Base-by-base conservation (phyloP, 176 grass and related monocot species). In the Dendrocalamus sinicus region DNA sequence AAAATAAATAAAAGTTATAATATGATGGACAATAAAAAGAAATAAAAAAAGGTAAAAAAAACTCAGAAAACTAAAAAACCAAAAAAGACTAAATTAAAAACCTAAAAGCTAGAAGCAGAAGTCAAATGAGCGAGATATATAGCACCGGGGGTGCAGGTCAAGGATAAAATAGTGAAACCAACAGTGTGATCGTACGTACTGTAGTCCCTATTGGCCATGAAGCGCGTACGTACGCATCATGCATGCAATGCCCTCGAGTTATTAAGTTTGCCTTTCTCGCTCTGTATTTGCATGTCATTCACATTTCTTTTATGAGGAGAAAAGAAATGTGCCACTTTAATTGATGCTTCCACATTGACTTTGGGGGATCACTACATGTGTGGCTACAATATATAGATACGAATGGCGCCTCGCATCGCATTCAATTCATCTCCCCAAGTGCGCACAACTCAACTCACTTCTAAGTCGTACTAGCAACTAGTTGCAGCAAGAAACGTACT, bases 271-370 rank as follows among this genome's bases (percentile, higher is more conserved):
- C 26, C 7, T 23, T 28, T 19, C 1, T 46, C 9, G 4, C n/a
- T 17, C 30, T 72, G 19, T 48, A 9, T 75, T 69, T 39, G 62
- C 85, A 88, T 54, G 76, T 37, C 85, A 71, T 91, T 84, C 89
- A 91, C 81, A 88, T 91, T 89, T 84, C 70, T 67, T 60, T 46
- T 54, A 2, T 17, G 26, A 28, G 8, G 37, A 8, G 14, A 9
- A 54, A 69, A 61, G 3, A 79, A 79, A 78, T 53, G 60, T 40
- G 61, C 40, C n/a, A 7, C 30, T 8, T 20, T 0, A 22, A 45
- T 74, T 52, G 79, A 50, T 77, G 68, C 22, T 84, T 84, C 68
- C 80, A 87, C 81, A 87, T 84, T 55, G 81, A 84, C 61, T 70
- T 87, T 58, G 2, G 0, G 62, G 35, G 55, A 71, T 62, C 26